Base-by-base conservation (phyloP, 192 early-diverging fungal genomes). In the Diversispora epigaea region DNA sequence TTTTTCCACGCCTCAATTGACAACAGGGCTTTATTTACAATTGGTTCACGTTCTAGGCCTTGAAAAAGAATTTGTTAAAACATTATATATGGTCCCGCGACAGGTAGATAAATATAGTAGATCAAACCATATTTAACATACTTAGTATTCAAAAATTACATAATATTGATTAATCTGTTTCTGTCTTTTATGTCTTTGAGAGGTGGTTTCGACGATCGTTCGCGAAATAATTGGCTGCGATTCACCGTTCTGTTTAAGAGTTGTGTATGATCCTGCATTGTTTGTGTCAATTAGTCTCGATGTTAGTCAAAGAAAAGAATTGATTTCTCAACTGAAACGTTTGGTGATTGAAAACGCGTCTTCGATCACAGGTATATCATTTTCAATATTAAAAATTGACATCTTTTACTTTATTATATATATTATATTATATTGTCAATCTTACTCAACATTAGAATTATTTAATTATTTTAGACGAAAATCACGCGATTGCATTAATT, bases 231-330 rank as follows among this genome's bases (percentile, higher is more conserved):
- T 17, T 17, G 14, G 50, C n/a, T 54, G 50, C 14, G 50, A 44
- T 45, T 40, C 62, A 41, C n/a, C 11, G 43, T 64, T 19, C n/a
- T 32, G 62, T 41, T 43, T 64, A 14, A 45, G 41, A 64, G n/a
- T 43, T 44, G 43, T 43, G 14, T 64, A 64, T 64, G 62, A 64
- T 45, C 62, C 62, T 9, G 62, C 62, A 19, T 64, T 64, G 43
- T 44, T 44, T 44, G 39, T 64, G 17, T 43, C 14, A 15, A 64
- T 44, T 44, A 64, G 62, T 41, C 41, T 45, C 43, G 32, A 45
- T n/a, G 15, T 3, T 21, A 32, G 44, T n/a, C 15, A 64, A 17
- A n/a, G 43, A 41, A 44, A 32, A 64, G 62, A 64, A n/a, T 64
- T 64, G 17, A 8, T 64, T 15, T 12, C 15, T 1, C 14, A n/a